Conservation (phyloP, 179 eudicot genomes). For the Spinacia oleracea region DNA sequence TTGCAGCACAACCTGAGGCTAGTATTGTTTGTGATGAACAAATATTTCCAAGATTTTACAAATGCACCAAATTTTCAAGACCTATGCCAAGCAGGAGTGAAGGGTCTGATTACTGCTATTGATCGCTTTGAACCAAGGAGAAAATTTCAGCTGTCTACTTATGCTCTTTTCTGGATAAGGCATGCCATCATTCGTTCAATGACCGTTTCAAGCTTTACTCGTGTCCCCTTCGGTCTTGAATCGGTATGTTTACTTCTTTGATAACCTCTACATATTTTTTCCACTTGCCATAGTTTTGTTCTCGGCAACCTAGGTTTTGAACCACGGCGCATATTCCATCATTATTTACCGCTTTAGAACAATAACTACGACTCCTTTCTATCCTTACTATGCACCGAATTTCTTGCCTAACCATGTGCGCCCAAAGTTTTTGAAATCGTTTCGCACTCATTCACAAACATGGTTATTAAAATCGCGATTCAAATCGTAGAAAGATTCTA, state of each 20-base stretch:
- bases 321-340: neutral
- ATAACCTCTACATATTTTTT: neutral
- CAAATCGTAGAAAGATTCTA: no score
- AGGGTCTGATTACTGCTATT: conserved; percentile 85
- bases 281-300: neutral
- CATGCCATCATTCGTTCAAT: conserved; percentile 86
- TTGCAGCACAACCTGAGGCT: conserved; percentile 97
- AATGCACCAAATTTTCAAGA: conserved; percentile 79
- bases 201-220: conserved; percentile 83
- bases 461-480: no score
- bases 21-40: conserved; percentile 80
- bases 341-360: neutral
- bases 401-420: no score
- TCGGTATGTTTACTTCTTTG: conserved; percentile 53
- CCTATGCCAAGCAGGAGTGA: conserved; percentile 93
- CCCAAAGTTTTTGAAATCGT: no score
- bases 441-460: no score
- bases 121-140: conserved; percentile 96
- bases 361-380: neutral
- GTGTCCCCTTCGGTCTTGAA: conserved; percentile 92
- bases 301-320: neutral
- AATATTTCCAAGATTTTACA: conserved; percentile 78
- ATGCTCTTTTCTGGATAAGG: conserved; percentile 88
- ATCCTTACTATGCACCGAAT: neutral
- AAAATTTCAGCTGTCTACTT: conserved; percentile 77